Evolutionary conservation across 768 basidiomycete genomes (phyloP).

Genomic region (Boletellus sp.): DNA sequence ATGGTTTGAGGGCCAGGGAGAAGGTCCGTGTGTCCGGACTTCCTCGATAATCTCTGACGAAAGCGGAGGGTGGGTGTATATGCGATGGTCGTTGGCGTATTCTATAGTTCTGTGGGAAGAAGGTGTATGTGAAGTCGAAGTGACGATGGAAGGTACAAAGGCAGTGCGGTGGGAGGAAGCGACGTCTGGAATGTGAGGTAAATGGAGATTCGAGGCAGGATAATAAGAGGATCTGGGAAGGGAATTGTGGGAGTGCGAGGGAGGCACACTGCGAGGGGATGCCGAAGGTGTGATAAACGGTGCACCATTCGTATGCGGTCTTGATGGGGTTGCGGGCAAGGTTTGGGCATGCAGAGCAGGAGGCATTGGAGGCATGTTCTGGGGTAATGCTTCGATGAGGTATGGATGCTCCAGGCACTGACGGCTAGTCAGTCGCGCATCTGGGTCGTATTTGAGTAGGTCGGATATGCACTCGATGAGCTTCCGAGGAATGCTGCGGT

Average conservation of each 20-base stretch:
- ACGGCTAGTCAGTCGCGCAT: slow-evolving; percentile 75
- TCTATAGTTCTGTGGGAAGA: slow-evolving; percentile 35
- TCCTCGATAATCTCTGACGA: slow-evolving; percentile 29
- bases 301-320: slow-evolving; percentile 35
- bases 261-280: slow-evolving; percentile 43
- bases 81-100: slow-evolving; percentile 30
- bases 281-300: slow-evolving; percentile 38
- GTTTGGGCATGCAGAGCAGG: slow-evolving; percentile 45
- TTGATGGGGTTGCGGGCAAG: slow-evolving; percentile 34
- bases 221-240: slow-evolving; percentile 38
- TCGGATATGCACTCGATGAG: slow-evolving; percentile 91
- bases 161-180: slow-evolving; percentile 51
- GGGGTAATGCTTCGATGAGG: slow-evolving; percentile 71
- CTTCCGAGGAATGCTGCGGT: slow-evolving; percentile 68
- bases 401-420: slow-evolving; percentile 90
- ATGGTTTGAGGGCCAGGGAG: slow-evolving; percentile 29
- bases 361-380: slow-evolving; percentile 63
- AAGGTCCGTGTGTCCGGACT: slow-evolving; percentile 21
- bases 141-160: slow-evolving; percentile 42
- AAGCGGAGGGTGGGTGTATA: slow-evolving; percentile 34
- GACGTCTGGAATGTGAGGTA: slow-evolving; percentile 42
- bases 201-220: slow-evolving; percentile 35
- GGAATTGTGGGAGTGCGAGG: slow-evolving; percentile 49
- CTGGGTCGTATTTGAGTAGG: slow-evolving; percentile 89
- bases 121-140: slow-evolving; percentile 30